Evolutionary conservation across 1,284 basidiomycete genomes (phyloP).

Genomic region (Somion occarium): DNA sequence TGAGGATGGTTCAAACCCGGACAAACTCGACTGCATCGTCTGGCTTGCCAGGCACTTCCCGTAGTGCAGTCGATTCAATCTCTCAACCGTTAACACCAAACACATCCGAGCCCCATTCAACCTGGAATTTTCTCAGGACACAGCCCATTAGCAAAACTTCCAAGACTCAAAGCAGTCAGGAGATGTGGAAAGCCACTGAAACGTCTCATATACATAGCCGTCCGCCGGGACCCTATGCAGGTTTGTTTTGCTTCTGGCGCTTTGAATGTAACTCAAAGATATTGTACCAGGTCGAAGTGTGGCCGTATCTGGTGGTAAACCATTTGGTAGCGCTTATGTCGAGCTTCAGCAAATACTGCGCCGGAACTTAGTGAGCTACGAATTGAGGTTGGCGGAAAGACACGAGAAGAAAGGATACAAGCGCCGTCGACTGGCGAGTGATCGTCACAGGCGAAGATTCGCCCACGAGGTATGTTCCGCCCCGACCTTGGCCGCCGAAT

Average conservation of each 20-base stretch:
- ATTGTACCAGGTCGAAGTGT: slow-evolving; percentile 46
- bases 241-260: slow-evolving; percentile 3
- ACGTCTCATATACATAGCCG: too few species aligned
- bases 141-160: too few species aligned
- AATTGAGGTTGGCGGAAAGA: slow-evolving; percentile 46
- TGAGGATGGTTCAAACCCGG: too few species aligned
- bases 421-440: slow-evolving; percentile 55
- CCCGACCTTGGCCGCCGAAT: slow-evolving; percentile 15
- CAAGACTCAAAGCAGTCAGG: too few species aligned
- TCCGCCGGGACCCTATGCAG: neutral
- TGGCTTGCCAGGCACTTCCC: too few species aligned
- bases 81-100: too few species aligned
- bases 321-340: neutral
- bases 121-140: too few species aligned
- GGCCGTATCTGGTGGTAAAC: slow-evolving; percentile 22
- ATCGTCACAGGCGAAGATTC: slow-evolving; percentile 65
- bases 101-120: too few species aligned
- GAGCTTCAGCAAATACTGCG: slow-evolving; percentile 33
- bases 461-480: slow-evolving; percentile 54
- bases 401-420: slow-evolving; percentile 73
- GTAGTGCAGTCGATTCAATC: too few species aligned
- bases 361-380: slow-evolving; percentile 51
- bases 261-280: slow-evolving; percentile 10
- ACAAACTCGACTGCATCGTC: too few species aligned
- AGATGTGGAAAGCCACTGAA: too few species aligned